Conservation (phyloP, 306 rosid genomes). For the Lathyrus sativus region DNA sequence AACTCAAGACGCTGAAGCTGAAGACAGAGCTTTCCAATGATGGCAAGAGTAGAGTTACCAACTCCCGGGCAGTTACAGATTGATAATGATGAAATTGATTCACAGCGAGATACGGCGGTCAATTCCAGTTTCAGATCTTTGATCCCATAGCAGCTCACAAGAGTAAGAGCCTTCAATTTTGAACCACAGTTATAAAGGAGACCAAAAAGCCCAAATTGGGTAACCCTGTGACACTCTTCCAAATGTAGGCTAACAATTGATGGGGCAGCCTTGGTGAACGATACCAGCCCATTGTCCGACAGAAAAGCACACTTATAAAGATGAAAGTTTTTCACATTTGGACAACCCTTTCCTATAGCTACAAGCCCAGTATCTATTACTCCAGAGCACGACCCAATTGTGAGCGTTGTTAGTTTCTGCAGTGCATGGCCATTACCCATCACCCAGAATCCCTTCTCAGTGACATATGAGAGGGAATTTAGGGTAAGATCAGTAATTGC, state of each 20-base stretch:
- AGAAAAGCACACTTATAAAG: constrained; percentile 63
- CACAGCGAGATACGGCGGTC: constrained; percentile 49
- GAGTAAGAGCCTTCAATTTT: constrained; percentile 67
- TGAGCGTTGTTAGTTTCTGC: constrained; percentile 73
- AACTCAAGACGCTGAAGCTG: constrained; percentile 69
- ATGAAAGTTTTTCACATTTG: constrained; percentile 68
- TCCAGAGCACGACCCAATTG: constrained; percentile 71
- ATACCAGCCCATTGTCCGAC: constrained; percentile 76
- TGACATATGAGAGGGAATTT: constrained; percentile 58
- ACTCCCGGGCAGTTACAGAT: constrained; percentile 79
- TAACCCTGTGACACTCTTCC: constrained; percentile 92
- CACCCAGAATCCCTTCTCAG: constrained; percentile 92
- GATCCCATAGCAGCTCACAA: constrained; percentile 78
- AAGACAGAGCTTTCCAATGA: constrained; percentile 76
- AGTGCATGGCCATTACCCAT: constrained; percentile 87
- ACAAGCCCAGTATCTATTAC: constrained; percentile 72
- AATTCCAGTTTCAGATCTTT: constrained; percentile 55
- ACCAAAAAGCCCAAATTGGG: constrained; percentile 79
- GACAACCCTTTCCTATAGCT: constrained; percentile 85
- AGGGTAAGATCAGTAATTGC: constrained; percentile 70
- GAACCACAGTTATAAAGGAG: constrained; percentile 64
- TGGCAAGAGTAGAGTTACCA: constrained; percentile 63
- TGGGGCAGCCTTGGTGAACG: constrained; percentile 67
- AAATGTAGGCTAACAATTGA: constrained; percentile 77
- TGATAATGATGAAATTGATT: constrained; percentile 61